phyloP scores from a whole-genome alignment of 2,329 filamentous ascomycete species.

The Lachnum nothofagi region DNA sequence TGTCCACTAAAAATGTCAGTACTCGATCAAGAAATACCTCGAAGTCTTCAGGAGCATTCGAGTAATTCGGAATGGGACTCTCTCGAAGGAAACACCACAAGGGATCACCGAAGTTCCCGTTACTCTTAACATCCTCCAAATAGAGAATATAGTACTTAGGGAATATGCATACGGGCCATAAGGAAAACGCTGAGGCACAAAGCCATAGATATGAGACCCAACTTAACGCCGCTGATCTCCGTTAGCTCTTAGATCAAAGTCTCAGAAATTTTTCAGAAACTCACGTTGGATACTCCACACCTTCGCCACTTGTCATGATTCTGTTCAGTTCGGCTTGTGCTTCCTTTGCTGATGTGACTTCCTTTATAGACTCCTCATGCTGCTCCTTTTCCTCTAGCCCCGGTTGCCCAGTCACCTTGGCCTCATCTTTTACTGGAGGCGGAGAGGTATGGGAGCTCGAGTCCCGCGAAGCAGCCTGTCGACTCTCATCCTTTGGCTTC shows the following conservation, averaged over 20 bases:
- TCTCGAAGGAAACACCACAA: too few relatives aligned
- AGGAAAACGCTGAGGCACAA: slow-evolving; percentile 30
- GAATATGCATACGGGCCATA: too few relatives aligned
- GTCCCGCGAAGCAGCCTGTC: slow-evolving; percentile 7
- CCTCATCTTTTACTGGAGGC: slow-evolving; percentile 1
- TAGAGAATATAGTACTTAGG: too few relatives aligned
- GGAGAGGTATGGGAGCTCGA: slow-evolving; percentile 12
- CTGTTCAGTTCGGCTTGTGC: slow-evolving; percentile 18
- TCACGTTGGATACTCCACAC: slow-evolving; percentile 27
- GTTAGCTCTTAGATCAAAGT: too few relatives aligned
- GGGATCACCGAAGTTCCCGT: too few relatives aligned
- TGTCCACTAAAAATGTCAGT: too few relatives aligned
- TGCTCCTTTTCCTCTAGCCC: background rate
- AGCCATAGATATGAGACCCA: slow-evolving; percentile 26
- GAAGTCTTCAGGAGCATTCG: too few relatives aligned
- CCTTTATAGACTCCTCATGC: slow-evolving; percentile 2
- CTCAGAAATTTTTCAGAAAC: too few relatives aligned
- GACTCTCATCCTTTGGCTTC: slow-evolving; percentile 12
- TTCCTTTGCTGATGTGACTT: slow-evolving; percentile 13
- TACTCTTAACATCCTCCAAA: too few relatives aligned
- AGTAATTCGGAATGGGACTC: too few relatives aligned
- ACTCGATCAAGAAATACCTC: too few relatives aligned
- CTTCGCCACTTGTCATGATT: slow-evolving; percentile 29
- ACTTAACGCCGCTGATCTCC: slow-evolving; percentile 17
- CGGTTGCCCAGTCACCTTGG: too few relatives aligned